Evolutionary conservation across 2,329 filamentous ascomycete genomes (phyloP), one percentile per base, ranked within the genome.

Genomic region (Aspergillus pseudoviridinutans): DNA sequence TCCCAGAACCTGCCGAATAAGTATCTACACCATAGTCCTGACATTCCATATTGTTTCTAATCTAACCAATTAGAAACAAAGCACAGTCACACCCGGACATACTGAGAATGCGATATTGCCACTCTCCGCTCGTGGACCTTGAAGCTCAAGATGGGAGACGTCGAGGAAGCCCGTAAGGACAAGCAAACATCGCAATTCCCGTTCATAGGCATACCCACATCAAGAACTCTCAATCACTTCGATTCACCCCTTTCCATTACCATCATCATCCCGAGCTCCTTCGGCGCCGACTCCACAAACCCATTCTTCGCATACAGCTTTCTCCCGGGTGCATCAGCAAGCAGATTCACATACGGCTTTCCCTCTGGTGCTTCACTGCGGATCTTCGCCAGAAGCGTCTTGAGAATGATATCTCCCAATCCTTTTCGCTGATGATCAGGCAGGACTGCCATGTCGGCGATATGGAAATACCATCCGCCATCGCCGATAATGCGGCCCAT

Each of bases 401-500:
- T 74, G 67, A 82, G 65, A 38, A 83, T 71, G 24, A 70, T 69
- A 52, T 78, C 76, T 8, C 77, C 81, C 1, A 83, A 64, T 0
- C 81, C 80, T 52, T 72, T 74, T 10, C 77, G 74, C 59, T 80
- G 80, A 57, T 83, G 80, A 7, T 69, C 72, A 5, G 79, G 78
- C 49, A 80, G 69, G n/a, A 81, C 77, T 1, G 77, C 78, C 67
- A 84, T 79, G 62, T 83, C 80, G 22, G 76, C 76, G 51, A 83
- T 73, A 47, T 77, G 69, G 53, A 82, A 80, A 61, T 82, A 82
- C 71, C 80, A 79, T 5, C 76, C 77, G 6, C 80, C 80, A 59
- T 83, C 81, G 12, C 79, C 78, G 56, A 82, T 70, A 27, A 83
- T 70, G 22, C 81, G 76, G 51, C 80, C 80, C 80, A 82, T 83